Evolutionary conservation across 1,284 basidiomycete genomes (phyloP), one percentile per base, ranked within the genome.

Genomic region (Ceratobasidium sp.): DNA sequence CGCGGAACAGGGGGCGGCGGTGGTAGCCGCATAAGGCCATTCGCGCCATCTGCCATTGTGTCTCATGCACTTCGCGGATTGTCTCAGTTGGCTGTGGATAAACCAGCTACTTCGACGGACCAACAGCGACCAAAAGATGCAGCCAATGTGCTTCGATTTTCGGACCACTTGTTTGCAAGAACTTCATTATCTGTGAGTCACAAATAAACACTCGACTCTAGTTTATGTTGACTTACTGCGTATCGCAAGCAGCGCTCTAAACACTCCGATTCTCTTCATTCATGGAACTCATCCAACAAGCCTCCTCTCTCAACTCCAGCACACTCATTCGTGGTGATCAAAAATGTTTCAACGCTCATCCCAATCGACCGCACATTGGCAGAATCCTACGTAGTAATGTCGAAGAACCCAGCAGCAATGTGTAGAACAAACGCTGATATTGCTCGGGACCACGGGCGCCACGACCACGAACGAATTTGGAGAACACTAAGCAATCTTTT

Each of bases 41-140:
- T 75, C 23, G 57, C 75, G 2, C 57, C 74, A 18, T 72, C 69
- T 23, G 75, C 74, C 16, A 76, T 74, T 26, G 66, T 76, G 21
- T 67, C 73, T 11, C 74, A 76, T 69, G 75, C 75, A 21, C 49
- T 76, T 66, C 46, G 74, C 38, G 75, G 75, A 5, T 38, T 76
- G 26, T 75, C 75, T 43, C 64, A 66, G 30, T 63, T 76, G 3
- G 66, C 75, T n/a, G 69, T 66, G 30, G 75, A 76, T 50, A 72
- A 72, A 38, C 70, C 73, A 7, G 30, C 54, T 9, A 30, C 75
- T 21, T 47, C 64, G n/a, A 44, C 43, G 8, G 69, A 71, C 13
- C 74, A 76, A 30, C 21, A 55, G 14, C 46, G 66, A 11, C 52
- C 38, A 11, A 26, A 44, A 26, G 59, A 72, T 46, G 32, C 57